Evolutionary conservation across 78 protist species (phyloP), one percentile per base, ranked within the genome.

Genomic region (Tieghemostelium lacteum): DNA sequence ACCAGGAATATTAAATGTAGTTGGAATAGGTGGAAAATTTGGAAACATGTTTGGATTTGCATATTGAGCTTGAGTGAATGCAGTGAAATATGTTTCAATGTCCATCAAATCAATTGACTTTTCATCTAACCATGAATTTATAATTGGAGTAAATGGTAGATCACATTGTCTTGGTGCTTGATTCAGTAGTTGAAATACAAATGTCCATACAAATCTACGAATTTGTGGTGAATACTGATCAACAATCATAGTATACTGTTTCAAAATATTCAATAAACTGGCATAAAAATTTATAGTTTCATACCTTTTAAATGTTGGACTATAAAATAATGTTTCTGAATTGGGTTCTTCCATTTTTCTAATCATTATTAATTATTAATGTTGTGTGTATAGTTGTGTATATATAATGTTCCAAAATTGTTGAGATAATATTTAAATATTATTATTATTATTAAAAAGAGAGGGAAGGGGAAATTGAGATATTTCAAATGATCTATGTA

Each of bases 141-240:
- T 69, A 12, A 83, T 77, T 58, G 89, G 89, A 31, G 89, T 69
- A 31, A 83, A 83, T 26, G 24, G n/a, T 14, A 63, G 20, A 8
- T 83, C 89, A 29, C 77, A 83, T 34, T 66, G 72, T 57, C 89
- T 72, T 58, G 50, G 78, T 83, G 89, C 78, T 69, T 83, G 75
- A 10, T 69, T 71, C 34, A 83, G 36, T 31, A 83, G 36, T 42
- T 83, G 89, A 34, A 83, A 83, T 16, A 83, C 69, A 58, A 63
- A 19, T n/a, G 54, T 31, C 89, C 89, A 83, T 22, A 83, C 66
- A 22, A 83, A 31, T 62, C 31, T 66, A 45, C 89, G 52, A 22
- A 63, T 61, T 36, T 73, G 19, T 45, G 89, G 54, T 37, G 74
- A 77, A 83, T 73, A 83, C 49, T 55, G 67, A 42, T 83, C 89